phyloP scores from a whole-genome alignment of 2,329 filamentous ascomycete genomes.

The Cladosporium sp. region DNA sequence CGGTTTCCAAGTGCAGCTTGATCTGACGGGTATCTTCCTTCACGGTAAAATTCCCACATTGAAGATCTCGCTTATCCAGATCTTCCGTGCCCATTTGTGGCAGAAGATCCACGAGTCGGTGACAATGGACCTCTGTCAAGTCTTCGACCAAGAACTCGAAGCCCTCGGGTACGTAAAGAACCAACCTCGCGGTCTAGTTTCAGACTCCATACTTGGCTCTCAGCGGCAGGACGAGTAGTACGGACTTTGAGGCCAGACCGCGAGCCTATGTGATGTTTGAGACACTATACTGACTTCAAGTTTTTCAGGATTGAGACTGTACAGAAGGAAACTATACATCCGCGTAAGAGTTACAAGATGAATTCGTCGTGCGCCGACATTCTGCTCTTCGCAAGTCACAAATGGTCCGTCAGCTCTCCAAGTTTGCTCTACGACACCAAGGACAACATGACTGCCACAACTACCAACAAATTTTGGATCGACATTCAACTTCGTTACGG shows the following conservation, averaged over 20 bases:
- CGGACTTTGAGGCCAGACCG: slow-evolving; percentile 79
- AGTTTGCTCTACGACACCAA: slow-evolving; percentile 95
- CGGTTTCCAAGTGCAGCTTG: slow-evolving; percentile 98
- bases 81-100: slow-evolving; percentile 99
- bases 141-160: slow-evolving; percentile 96
- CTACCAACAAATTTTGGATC: slow-evolving; percentile 99
- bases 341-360: slow-evolving; percentile 99
- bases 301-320: background rate
- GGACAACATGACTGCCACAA: slow-evolving; percentile 88
- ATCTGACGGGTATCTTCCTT: slow-evolving; percentile 97
- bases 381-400: slow-evolving; percentile 92
- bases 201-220: too few species aligned
- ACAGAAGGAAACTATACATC: slow-evolving; percentile 98
- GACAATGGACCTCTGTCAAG: slow-evolving; percentile 98
- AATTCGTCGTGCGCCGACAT: slow-evolving; percentile 99
- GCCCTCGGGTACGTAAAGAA: slow-evolving; percentile 63
- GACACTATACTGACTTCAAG: slow-evolving; percentile 77
- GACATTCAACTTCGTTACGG: slow-evolving; percentile 96
- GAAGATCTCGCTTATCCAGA: slow-evolving; percentile 97
- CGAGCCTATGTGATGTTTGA: slow-evolving; percentile 58
- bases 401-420: slow-evolving; percentile 96
- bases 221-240: too few species aligned
- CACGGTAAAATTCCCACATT: slow-evolving; percentile 98
- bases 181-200: too few species aligned
- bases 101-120: slow-evolving; percentile 99